Evolutionary conservation across 129 eudicot genomes (phyloP).

Genomic region (Tagetes erecta): DNA sequence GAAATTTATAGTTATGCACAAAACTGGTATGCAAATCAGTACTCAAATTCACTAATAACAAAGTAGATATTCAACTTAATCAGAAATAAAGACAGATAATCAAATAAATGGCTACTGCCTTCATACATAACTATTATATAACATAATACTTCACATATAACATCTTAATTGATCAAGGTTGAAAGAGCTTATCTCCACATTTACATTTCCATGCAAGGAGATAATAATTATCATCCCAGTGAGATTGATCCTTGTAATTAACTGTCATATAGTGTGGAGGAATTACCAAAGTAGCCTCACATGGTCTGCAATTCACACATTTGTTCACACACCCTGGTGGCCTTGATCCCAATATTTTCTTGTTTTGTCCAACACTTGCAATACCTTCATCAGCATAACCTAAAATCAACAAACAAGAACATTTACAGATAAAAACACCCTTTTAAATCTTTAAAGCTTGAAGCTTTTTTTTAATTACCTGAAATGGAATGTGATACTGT

Average conservation of each 20-base stretch:
- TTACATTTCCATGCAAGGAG: conserved; percentile 94
- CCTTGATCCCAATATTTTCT: conserved; percentile 58
- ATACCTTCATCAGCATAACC: conserved; percentile 25
- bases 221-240: conserved; percentile 73
- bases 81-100: conserved; percentile 16
- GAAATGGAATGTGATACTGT: conserved; percentile 40
- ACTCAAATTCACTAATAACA: conserved; percentile 13
- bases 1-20: no score
- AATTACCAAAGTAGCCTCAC: conserved; percentile 63
- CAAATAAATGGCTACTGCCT: conserved; percentile 17
- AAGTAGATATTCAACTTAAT: conserved; percentile 16
- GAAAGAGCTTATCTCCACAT: conserved; percentile 81
- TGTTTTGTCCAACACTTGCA: conserved; percentile 25
- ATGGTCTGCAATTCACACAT: conserved; percentile 74
- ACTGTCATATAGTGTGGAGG: conserved; percentile 50
- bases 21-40: background rate
- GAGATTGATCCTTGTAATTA: conserved; percentile 26
- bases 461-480: conserved; percentile 35
- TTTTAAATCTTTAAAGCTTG: background rate
- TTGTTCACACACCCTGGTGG: conserved; percentile 74
- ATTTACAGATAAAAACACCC: background rate
- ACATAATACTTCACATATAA: conserved; percentile 11
- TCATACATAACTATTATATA: conserved; percentile 3
- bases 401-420: conserved; percentile 5
- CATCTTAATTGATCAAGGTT: conserved; percentile 47